These are phyloP conservation scores for Phytophthora capsici DNA, from an alignment of 352 stramenopile genomes.

Conservation along the genomic window DNA sequence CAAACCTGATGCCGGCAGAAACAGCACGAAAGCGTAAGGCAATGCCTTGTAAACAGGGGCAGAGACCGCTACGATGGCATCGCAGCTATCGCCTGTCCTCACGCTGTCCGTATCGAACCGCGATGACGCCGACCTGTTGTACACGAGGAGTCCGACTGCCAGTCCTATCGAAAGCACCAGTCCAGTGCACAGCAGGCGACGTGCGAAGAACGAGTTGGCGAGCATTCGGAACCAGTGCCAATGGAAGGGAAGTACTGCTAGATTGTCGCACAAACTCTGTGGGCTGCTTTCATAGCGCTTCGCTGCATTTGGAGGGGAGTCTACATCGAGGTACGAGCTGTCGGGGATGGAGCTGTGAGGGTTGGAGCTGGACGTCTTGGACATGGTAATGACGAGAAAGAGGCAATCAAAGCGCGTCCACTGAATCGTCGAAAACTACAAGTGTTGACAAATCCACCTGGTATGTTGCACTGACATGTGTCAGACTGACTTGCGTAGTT, in stretches of 20 bases:
- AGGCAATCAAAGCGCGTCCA: too few species aligned
- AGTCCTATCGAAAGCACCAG: conserved; percentile 39
- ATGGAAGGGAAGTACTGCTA: conserved; percentile 41
- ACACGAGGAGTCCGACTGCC: conserved; percentile 45
- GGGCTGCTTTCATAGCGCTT: background rate
- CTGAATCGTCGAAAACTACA: too few species aligned
- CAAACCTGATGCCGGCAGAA: conserved; percentile 52
- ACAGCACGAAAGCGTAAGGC: conserved; percentile 52
- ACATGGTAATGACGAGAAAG: too few species aligned
- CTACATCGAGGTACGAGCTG: too few species aligned
- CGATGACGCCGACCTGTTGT: conserved; percentile 22
- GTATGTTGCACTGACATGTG: too few species aligned
- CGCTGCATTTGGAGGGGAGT: too few species aligned
- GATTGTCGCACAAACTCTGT: conserved; percentile 13
- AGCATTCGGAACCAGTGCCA: conserved; percentile 58
- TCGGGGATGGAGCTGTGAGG: too few species aligned
- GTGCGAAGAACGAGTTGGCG: conserved; percentile 83
- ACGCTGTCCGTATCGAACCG: background rate
- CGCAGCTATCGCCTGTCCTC: conserved; percentile 31
- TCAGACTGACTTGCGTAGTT: too few species aligned
- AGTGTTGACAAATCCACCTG: too few species aligned
- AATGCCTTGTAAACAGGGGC: conserved; percentile 61
- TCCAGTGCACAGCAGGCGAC: conserved; percentile 53
- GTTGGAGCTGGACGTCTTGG: too few species aligned
- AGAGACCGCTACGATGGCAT: conserved; percentile 69